Evolutionary conservation across 257 asterid species (phyloP), one percentile per base, ranked within the genome.

Genomic region (Ocimum tenuiflorum): DNA sequence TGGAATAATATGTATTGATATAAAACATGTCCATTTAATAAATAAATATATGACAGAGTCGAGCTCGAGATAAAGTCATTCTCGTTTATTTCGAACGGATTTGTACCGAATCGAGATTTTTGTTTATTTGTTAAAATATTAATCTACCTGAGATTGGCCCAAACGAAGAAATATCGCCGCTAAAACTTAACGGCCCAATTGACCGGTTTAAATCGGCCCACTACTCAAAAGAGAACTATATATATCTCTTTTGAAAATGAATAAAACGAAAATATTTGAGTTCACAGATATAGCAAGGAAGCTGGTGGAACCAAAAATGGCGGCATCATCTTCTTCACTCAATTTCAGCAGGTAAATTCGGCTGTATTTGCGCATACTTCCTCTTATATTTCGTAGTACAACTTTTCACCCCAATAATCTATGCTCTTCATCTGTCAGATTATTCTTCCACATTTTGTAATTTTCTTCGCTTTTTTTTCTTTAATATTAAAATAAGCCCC

Each of bases 271-370:
- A 15, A 20, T 33, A 33, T 11, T 57, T 13, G 12, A 27, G 3
- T 11, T 18, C 8, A 43, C 18, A 6, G 27, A 42, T 35, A 27
- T 1, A 6, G 15, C 38, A 39, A 42, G 36, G 2, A 42, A 29
- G 64, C 65, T 57, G 19, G 54, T 50, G 70, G 13, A 23, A 36
- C 20, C 45, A 49, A 22, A 76, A 73, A 80, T 80, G 85, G 85
- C 75, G 67, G 77, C 81, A 61, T 52, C 82, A 54, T 74, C 82
- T 54, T 69, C 85, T 62, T 54, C 85, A 47, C 73, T 74, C 49
- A 60, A 59, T 69, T 61, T 73, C 60, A 68, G 61, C 71, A 70
- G 81, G 84, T 83, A 57, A 36, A 22, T 57, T 52, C 47, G 27
- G 9, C 11, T 60, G 47, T 45, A 11, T 38, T 7, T 43, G 35